Percentiles rank a stretch among this genome's conserved stretches.
Conservation (phyloP, 257 asterid genomes). For the Lycium barbarum region DNA sequence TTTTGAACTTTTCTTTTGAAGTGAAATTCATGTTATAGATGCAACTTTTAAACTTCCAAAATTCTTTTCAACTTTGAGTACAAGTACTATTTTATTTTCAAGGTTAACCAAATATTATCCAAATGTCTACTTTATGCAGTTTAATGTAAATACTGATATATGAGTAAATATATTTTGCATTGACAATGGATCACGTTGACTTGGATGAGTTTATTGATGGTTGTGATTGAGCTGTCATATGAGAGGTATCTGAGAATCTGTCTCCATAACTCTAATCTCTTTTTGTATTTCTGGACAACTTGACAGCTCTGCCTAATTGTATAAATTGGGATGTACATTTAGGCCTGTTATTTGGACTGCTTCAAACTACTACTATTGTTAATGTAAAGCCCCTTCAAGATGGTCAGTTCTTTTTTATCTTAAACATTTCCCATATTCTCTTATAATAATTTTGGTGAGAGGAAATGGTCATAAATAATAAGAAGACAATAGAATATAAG, state of each 20-base stretch:
- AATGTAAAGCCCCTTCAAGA: not conserved
- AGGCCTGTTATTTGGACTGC: not conserved
- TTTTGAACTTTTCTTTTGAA: no score
- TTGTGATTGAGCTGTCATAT: conserved; percentile 20
- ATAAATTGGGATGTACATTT: no score
- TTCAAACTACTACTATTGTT: not conserved
- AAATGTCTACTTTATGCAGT: not conserved
- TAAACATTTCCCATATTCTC: no score
- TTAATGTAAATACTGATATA: not conserved
- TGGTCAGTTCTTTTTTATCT: not conserved
- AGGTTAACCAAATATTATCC: not conserved
- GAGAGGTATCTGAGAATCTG: no score
- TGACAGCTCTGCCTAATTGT: no score
- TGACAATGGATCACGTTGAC: not conserved
- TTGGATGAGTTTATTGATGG: not conserved
- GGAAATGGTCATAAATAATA: no score
- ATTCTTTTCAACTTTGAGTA: not conserved
- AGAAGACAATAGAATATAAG: no score
- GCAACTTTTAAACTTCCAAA: no score
- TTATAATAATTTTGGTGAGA: no score
- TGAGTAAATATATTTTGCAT: not conserved
- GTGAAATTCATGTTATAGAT: no score
- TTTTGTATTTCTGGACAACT: no score
- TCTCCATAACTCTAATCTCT: no score
- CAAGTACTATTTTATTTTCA: not conserved